Base-by-base conservation (phyloP, 768 basidiomycete genomes). In the Basidioascus undulatus region DNA sequence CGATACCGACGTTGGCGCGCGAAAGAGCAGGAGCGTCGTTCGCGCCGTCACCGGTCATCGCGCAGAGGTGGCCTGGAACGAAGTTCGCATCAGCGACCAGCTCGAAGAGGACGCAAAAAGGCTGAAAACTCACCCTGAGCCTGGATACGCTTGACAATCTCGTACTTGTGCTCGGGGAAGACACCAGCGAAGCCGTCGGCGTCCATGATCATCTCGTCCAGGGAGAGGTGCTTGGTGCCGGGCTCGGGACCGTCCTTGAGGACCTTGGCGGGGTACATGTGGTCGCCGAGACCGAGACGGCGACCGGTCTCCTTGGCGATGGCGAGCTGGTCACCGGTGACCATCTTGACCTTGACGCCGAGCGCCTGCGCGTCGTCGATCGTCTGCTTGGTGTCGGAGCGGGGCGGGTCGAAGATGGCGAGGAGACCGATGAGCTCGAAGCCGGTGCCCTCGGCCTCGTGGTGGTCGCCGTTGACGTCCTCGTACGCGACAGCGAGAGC, bases 281-380 rank as follows among this genome's bases (percentile, higher is more conserved):
- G 87, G 61, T 94, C 89, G 57, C 89, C 89, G 45, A 96, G 67
- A 51, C 89, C 87, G 37, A 96, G 80, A 65, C 89, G 81, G 59
- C 89, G 80, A 45, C 62, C 62, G 23, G 62, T 63, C 47, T 66
- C 65, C 44, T 61, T 64, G 23, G 62, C 65, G 42, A 66, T 66
- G 11, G 65, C 64, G 23, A 66, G 64, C 27, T 63, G 64, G 46
- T 66, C 65, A 33, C 65, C 65, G 11, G 65, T 67, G 13, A 67
- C 56, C 66, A 67, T 67, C 59, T 67, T 67, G 42, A 67, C 58
- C 38, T 56, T 54, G 40, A 66, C 59, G 10, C 65, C 65, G 30
- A 66, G 57, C 15, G 56, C 47, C 28, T 53, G 53, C 8, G 65
- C 65, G 49, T 65, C 65, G 7, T 51, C 53, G 42, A 66, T 61